phyloP scores from a whole-genome alignment of 1,139 yeast species.

The Candida sanyaensis region DNA sequence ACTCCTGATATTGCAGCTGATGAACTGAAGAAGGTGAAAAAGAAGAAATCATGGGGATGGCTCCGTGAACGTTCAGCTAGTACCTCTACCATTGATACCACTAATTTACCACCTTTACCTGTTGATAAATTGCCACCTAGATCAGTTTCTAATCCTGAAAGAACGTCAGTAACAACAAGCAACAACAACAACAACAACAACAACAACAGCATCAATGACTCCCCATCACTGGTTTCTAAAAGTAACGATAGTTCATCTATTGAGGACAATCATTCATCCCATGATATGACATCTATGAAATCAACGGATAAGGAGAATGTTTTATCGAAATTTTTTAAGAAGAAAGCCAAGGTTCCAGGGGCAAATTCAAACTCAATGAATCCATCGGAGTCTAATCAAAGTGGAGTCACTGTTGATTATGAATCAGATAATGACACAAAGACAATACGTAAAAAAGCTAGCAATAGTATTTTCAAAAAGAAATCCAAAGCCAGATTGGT shows the following conservation, averaged over 20 bases:
- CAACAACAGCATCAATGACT: not conserved
- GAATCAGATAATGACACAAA: conserved; percentile 29
- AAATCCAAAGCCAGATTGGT: conserved; percentile 12
- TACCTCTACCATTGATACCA: conserved; percentile 27
- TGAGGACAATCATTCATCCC: not conserved
- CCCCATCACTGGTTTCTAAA: not conserved
- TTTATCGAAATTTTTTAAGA: conserved; percentile 46
- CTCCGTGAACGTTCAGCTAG: conserved; percentile 37
- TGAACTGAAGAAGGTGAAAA: conserved; percentile 29
- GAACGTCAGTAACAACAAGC: not conserved
- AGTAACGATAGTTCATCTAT: not conserved
- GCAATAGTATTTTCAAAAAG: conserved; percentile 14
- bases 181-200: not conserved
- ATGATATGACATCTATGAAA: conserved; percentile 7
- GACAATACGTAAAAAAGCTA: conserved; percentile 25
- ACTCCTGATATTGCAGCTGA: conserved; percentile 3
- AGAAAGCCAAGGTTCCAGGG: conserved; percentile 36
- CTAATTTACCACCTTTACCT: conserved; percentile 22
- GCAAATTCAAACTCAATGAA: conserved; percentile 8
- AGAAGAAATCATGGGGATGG: conserved; percentile 47
- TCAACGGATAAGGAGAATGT: conserved; percentile 39
- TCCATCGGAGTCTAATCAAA: conserved; percentile 15
- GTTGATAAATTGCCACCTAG: conserved; percentile 23
- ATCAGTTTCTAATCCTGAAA: conserved; percentile 41
- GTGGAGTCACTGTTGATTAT: conserved; percentile 31